Evolutionary conservation across 208 protist species (phyloP).

Genomic region (Leptomonas pyrrhocoris): DNA sequence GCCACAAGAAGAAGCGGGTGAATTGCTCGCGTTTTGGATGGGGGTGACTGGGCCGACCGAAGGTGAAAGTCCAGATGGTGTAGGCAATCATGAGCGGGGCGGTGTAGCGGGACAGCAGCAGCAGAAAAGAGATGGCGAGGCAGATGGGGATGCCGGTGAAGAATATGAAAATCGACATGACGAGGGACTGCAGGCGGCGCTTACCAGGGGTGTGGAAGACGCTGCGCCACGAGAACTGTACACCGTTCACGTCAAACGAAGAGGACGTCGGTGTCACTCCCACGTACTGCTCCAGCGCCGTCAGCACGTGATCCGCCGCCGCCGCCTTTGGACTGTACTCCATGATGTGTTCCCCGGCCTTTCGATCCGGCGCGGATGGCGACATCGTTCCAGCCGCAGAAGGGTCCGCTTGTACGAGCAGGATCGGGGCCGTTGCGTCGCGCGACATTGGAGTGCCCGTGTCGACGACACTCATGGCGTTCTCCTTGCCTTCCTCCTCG

Average conservation of each 20-base stretch:
- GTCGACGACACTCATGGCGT: background rate
- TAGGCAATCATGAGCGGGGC: conserved; percentile 67
- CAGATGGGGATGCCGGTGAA: conserved; percentile 73
- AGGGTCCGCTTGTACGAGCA: background rate
- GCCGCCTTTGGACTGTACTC: conserved; percentile 37
- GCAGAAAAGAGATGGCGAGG: conserved; percentile 34
- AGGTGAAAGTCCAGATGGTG: conserved; percentile 69
- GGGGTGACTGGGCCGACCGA: conserved; percentile 52
- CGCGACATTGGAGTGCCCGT: too few species aligned
- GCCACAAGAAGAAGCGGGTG: conserved; percentile 46
- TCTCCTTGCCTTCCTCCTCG: background rate
- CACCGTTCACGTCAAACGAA: conserved; percentile 30
- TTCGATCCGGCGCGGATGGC: background rate
- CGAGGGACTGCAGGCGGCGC: conserved; percentile 54
- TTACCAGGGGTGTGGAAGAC: conserved; percentile 54
- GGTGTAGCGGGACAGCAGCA: conserved; percentile 56
- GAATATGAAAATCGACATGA: conserved; percentile 60
- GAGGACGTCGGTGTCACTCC: conserved; percentile 18
- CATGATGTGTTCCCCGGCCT: background rate
- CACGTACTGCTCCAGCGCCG: conserved; percentile 60
- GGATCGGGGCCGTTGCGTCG: too few species aligned
- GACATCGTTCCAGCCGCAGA: background rate
- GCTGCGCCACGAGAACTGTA: conserved; percentile 44
- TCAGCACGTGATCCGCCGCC: conserved; percentile 40
- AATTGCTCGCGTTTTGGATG: conserved; percentile 33